Base-by-base conservation (phyloP, 1,284 basidiomycete species). In the Sanghuangporus weigelae region DNA sequence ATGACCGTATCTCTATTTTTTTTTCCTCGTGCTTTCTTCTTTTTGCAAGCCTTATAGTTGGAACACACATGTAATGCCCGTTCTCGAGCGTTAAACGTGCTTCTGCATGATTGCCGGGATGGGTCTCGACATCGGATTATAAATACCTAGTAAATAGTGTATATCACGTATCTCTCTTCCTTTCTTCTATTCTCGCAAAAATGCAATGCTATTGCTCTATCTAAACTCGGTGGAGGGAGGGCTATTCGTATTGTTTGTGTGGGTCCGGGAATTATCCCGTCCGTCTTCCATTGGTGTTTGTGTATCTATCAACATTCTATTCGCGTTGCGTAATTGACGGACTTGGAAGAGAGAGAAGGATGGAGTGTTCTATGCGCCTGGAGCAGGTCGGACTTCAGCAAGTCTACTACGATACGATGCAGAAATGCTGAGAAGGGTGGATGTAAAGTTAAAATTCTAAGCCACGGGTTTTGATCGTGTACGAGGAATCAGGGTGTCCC, bases 81-180 rank as follows among this genome's bases (percentile, higher is more conserved):
- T 26, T 11, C 14, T 26, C 7, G 10, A 14, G 31, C 19, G 21
- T 26, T 11, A 7, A 46, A 51, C 50, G 50, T 26, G 50, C 16
- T 26, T 16, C 14, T 35, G n/a, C 44, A 35, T 38, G 26, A 6
- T 36, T 16, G 39, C 35, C 26, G 31, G 36, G 26, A 26, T 36
- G 48, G 12, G 57, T 46, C 26, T 35, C 36, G 48, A 38, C 11
- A 5, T 38, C 35, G 49, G 48, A 16, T 42, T 40, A 57, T 44
- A 57, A 42, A 38, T 57, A 60, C 58, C 35, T 60, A 60, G 58
- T 60, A 60, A 60, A 60, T 60, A 60, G 26, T 60, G 58, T 60
- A 60, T 42, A 60, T 50, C 58, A 51, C 11, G 21, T 60, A 46
- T 46, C 44, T 23, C 35, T 31, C 23, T 31, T 31, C 26, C 26